Evolutionary conservation across 768 basidiomycete species (phyloP).

Genomic region (Suillus paluster): DNA sequence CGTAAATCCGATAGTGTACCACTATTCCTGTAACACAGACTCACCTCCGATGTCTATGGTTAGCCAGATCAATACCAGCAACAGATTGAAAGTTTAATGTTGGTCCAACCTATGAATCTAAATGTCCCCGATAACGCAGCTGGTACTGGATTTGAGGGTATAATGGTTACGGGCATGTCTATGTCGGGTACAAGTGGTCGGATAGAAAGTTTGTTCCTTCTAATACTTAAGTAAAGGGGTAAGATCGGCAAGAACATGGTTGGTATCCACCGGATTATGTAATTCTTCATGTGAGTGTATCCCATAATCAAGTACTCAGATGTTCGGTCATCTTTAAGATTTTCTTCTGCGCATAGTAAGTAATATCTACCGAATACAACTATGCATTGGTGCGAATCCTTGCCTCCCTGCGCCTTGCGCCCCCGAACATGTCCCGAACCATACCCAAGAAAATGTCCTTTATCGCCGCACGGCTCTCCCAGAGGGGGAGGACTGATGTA

Average conservation of each 20-base stretch:
- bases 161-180: slow-evolving; percentile 31
- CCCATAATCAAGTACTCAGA: too few relatives aligned
- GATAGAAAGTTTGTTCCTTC: too few relatives aligned
- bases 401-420: neutral
- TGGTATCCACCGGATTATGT: too few relatives aligned
- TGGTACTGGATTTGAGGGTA: slow-evolving; percentile 22
- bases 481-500: slow-evolving; percentile 20
- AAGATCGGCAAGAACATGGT: too few relatives aligned
- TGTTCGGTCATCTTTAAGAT: too few relatives aligned
- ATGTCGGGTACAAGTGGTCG: neutral
- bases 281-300: too few relatives aligned
- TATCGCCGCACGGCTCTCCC: slow-evolving; percentile 22
- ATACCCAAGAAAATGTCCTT: slow-evolving; percentile 14
- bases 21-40: slow-evolving; percentile 1
- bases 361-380: neutral
- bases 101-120: slow-evolving; percentile 38
- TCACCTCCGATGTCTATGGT: slow-evolving; percentile 46
- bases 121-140: slow-evolving; percentile 21
- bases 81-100: neutral
- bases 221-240: too few relatives aligned
- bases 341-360: too few relatives aligned
- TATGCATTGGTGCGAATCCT: neutral
- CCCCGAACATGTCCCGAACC: slow-evolving; percentile 12
- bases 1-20: neutral
- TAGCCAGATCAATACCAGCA: slow-evolving; percentile 5